These are phyloP conservation scores for Carex parvula DNA, from an alignment of 176 grass and related monocot species.

Conservation along the genomic window DNA sequence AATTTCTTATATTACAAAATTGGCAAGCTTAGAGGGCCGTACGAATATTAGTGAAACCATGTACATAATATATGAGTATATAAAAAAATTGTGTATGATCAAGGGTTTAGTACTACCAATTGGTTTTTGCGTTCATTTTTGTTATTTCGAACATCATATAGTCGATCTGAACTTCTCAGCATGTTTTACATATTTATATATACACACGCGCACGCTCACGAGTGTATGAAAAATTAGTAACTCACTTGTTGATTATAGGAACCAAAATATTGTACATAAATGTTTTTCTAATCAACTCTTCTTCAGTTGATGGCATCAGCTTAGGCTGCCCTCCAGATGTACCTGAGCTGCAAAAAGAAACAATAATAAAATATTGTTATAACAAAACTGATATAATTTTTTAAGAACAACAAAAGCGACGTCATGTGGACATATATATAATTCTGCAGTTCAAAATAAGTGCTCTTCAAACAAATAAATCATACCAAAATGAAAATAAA, in stretches of 20 bases:
- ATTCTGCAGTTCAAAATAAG: background rate
- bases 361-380: background rate
- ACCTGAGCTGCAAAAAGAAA: conserved; percentile 42
- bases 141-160: no score
- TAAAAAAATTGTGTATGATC: no score
- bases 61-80: background rate
- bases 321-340: conserved; percentile 68
- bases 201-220: background rate
- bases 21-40: background rate
- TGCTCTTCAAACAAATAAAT: background rate
- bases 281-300: conserved; percentile 68
- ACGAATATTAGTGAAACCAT: background rate
- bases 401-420: background rate
- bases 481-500: background rate
- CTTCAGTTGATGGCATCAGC: conserved; percentile 70
- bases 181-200: no score
- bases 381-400: background rate
- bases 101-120: no score
- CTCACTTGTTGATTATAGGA: conserved; percentile 61
- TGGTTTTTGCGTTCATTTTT: no score
- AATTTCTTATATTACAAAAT: background rate
- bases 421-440: background rate
- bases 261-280: conserved; percentile 73
- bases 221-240: background rate
- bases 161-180: no score